These are phyloP conservation scores for Cladosporium cucumerinum DNA, from an alignment of 2,329 filamentous ascomycete genomes.

Conservation along the genomic window DNA sequence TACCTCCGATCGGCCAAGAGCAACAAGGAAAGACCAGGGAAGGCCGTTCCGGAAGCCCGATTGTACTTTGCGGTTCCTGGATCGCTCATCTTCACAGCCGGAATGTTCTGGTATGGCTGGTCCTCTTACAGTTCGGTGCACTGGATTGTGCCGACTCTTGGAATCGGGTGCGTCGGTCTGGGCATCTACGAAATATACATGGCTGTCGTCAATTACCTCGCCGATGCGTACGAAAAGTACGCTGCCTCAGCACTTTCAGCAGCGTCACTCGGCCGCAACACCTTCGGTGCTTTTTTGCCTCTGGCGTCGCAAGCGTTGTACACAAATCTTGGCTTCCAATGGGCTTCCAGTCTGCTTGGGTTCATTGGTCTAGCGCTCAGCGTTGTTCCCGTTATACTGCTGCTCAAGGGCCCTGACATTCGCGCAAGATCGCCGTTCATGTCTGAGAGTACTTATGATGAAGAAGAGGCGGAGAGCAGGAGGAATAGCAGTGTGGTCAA, in stretches of 20 bases:
- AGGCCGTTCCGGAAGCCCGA: constrained; percentile 39
- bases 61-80: constrained; percentile 51
- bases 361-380: constrained; percentile 45
- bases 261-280: constrained; percentile 36
- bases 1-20: constrained; percentile 19
- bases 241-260: constrained; percentile 30
- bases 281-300: constrained; percentile 37
- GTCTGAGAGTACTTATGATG: constrained; percentile 28
- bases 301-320: constrained; percentile 32
- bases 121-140: constrained; percentile 44
- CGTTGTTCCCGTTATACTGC: constrained; percentile 33
- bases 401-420: constrained; percentile 30
- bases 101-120: constrained; percentile 54
- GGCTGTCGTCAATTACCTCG: constrained; percentile 46
- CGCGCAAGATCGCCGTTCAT: constrained; percentile 30
- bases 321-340: constrained; percentile 33
- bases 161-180: constrained; percentile 26
- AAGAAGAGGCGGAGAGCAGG: constrained; percentile 24
- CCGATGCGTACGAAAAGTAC: constrained; percentile 39
- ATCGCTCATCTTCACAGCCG: constrained; percentile 45
- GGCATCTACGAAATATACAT: constrained; percentile 46
- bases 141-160: constrained; percentile 42
- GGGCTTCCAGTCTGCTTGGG: constrained; percentile 35
- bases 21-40: constrained; percentile 18
- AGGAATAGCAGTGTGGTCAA: constrained; percentile 21